Conservation (phyloP, 495 filamentous ascomycete genomes). For the Hyaloscypha bicolor region DNA sequence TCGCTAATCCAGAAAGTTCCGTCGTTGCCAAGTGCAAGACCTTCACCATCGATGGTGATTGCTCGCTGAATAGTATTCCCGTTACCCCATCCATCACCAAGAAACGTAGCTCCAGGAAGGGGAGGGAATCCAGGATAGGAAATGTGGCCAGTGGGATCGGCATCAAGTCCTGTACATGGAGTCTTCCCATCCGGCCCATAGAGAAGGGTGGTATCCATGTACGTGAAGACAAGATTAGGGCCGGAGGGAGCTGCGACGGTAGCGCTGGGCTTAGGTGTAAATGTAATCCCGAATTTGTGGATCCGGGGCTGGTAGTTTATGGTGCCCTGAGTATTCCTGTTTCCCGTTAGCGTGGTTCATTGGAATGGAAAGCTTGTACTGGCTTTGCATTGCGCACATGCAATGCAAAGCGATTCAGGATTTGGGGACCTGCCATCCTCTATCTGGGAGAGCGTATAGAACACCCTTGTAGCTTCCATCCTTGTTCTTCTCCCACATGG, state of each 20-base stretch:
- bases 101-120: conserved; percentile 67
- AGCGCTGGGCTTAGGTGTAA: conserved; percentile 54
- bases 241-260: conserved; percentile 56
- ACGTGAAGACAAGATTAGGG: conserved; percentile 67
- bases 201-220: conserved; percentile 69
- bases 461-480: conserved; percentile 62
- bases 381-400: not conserved
- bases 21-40: conserved; percentile 64
- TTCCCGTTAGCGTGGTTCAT: conserved; percentile 45
- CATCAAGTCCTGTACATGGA: conserved; percentile 73
- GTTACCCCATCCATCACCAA: conserved; percentile 69
- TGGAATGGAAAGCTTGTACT: not conserved
- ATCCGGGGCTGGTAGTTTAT: conserved; percentile 73
- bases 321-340: conserved; percentile 64
- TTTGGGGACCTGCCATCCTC: conserved; percentile 61
- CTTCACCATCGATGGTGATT: conserved; percentile 70
- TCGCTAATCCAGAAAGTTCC: conserved; percentile 77
- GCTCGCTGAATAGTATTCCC: conserved; percentile 60
- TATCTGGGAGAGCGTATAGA: conserved; percentile 68
- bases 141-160: conserved; percentile 55
- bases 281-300: conserved; percentile 67
- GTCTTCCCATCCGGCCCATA: conserved; percentile 62
- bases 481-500: conserved; percentile 61
- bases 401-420: not conserved
- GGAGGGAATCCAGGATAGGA: conserved; percentile 64